A percentile compares a stretch with the other conserved stretches of the same genome.
phyloP scores from a whole-genome alignment of 768 basidiomycete species.

The Boletales sp. region DNA sequence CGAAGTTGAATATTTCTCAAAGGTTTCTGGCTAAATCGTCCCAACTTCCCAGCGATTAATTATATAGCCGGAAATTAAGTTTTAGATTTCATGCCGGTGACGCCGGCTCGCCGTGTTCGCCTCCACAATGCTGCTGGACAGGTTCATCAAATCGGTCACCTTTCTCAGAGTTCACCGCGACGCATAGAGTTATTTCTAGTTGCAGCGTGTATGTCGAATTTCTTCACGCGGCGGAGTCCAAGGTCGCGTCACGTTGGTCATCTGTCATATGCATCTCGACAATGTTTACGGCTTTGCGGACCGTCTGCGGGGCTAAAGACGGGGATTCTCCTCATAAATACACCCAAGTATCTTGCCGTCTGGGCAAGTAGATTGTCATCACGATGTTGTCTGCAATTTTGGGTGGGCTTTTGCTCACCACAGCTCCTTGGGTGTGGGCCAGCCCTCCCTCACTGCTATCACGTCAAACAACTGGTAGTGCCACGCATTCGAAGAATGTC shows the following conservation, averaged over 20 bases:
- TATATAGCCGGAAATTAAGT: too few relatives aligned
- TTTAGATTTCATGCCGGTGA: too few relatives aligned
- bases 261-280: background rate
- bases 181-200: too few relatives aligned
- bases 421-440: background rate
- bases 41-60: too few relatives aligned
- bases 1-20: too few relatives aligned
- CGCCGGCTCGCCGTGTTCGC: too few relatives aligned
- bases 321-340: background rate
- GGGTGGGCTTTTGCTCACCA: conserved; percentile 5
- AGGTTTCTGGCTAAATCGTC: too few relatives aligned
- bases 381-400: conserved; percentile 8
- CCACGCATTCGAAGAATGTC: conserved; percentile 26
- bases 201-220: background rate
- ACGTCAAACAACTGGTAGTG: conserved; percentile 2
- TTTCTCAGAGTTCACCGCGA: too few relatives aligned
- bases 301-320: background rate
- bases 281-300: background rate
- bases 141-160: too few relatives aligned
- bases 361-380: background rate
- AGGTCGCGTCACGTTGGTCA: background rate
- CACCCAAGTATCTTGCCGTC: too few relatives aligned
- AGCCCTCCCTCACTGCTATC: conserved; percentile 19
- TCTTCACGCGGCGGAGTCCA: background rate
- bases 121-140: too few relatives aligned